These are phyloP conservation scores for Wickerhamomyces xylosicus DNA, from an alignment of 805 yeast species.

Conservation along the genomic window DNA sequence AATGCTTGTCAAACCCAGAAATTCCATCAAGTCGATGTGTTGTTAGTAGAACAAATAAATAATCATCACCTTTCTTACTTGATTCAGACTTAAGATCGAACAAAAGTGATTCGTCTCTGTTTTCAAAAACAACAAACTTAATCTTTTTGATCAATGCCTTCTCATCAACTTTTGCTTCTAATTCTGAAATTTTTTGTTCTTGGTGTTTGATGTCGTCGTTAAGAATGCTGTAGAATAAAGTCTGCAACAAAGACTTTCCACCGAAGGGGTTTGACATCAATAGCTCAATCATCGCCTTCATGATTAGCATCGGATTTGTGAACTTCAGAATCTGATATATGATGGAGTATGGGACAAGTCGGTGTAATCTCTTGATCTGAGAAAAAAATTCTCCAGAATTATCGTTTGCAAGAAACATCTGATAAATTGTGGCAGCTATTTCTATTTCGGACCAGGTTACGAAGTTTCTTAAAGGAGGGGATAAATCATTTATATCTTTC, in stretches of 20 bases:
- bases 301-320: slow-evolving; percentile 81
- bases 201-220: slow-evolving; percentile 67
- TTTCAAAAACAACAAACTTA: slow-evolving; percentile 22
- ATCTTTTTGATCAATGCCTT: slow-evolving; percentile 20
- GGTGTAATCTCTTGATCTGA: slow-evolving; percentile 63
- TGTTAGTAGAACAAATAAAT: background rate
- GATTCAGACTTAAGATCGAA: background rate
- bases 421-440: slow-evolving; percentile 75
- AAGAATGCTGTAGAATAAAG: slow-evolving; percentile 59
- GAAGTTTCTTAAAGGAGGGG: slow-evolving; percentile 59
- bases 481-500: slow-evolving; percentile 40
- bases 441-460: slow-evolving; percentile 79
- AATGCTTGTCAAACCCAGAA: background rate
- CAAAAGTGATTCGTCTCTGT: slow-evolving; percentile 13
- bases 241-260: slow-evolving; percentile 57
- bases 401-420: slow-evolving; percentile 72
- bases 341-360: slow-evolving; percentile 68
- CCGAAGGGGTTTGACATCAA: slow-evolving; percentile 76
- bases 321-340: slow-evolving; percentile 68
- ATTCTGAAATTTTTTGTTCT: slow-evolving; percentile 37
- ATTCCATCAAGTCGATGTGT: background rate
- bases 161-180: slow-evolving; percentile 29
- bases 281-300: slow-evolving; percentile 70
- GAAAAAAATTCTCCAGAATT: slow-evolving; percentile 65
- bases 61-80: background rate